Base-by-base conservation (phyloP, 768 basidiomycete genomes). In the Lactarius hatsudake region DNA sequence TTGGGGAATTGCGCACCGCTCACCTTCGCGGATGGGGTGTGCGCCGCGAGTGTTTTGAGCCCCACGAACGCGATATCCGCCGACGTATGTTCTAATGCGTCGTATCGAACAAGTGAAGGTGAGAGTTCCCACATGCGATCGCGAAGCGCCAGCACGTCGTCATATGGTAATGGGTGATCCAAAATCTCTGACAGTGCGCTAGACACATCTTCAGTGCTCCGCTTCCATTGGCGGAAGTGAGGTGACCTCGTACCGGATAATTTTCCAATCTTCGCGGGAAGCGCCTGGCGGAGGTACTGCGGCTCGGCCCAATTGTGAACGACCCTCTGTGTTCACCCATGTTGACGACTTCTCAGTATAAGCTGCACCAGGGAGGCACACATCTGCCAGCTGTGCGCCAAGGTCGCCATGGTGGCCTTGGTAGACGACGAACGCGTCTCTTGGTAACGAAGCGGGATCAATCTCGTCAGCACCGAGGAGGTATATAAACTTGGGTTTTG, bases 351-450 rank as follows among this genome's bases (percentile, higher is more conserved):
- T 91, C 80, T 98, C 97, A 2, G 96, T 98, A 79, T 97, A 98
- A 3, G 97, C 97, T 18, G 90, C 85, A 9, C 85, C 93, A 18
- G 97, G 97, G 20, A 98, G 80, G 76, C 92, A 93, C 66, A 98
- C 94, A 74, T 99, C 97, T n/a, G 97, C 97, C 28, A 95, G 87
- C 73, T 94, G 93, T 3, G 97, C 97, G 42, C 97, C 96, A 63
- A 93, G 81, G 76, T 99, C 97, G 72, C 97, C 97, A 75, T 99
- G 97, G 77, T 98, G 96, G 42, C 97, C 97, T 74, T 98, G 97
- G 77, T 99, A 99, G 17, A 99, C 96, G 56, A 98, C 96, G 73
- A 98, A 98, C 3, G 96, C 94, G 72, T 94, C 86, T 64, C 85
- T 81, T 36, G 97, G 96, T 66, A 99, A 96, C 3, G 90, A 86